These are phyloP conservation scores for Candida khao-thaluensis DNA, from an alignment of 805 yeast genomes.

Conservation along the genomic window DNA sequence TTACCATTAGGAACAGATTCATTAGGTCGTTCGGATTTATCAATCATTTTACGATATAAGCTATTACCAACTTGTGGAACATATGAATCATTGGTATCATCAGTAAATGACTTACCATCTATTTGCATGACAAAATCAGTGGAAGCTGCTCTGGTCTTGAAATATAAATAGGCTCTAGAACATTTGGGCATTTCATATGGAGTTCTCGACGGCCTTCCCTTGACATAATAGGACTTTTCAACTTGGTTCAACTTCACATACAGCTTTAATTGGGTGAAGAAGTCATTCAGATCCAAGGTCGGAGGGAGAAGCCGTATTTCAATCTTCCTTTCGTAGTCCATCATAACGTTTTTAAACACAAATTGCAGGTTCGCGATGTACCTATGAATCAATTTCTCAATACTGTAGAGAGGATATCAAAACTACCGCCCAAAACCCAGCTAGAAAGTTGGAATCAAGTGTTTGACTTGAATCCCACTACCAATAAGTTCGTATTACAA, in stretches of 20 bases:
- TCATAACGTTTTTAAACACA: not conserved
- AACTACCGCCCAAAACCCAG: constrained; percentile 11
- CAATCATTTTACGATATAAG: constrained; percentile 13
- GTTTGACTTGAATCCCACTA: constrained; percentile 16
- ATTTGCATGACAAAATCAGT: constrained; percentile 27
- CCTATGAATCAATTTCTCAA: constrained; percentile 5
- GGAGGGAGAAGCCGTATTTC: constrained; percentile 47
- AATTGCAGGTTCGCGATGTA: constrained; percentile 2
- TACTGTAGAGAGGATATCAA: constrained; percentile 2
- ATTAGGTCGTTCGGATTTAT: not conserved
- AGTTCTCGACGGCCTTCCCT: constrained; percentile 39
- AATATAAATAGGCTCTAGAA: constrained; percentile 43
- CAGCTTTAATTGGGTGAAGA: constrained; percentile 20
- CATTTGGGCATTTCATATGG: constrained; percentile 39
- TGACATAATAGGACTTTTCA: constrained; percentile 33
- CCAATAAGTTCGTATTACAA: constrained; percentile 8
- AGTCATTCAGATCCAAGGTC: constrained; percentile 24
- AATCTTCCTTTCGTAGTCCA: constrained; percentile 9
- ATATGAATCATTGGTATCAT: constrained; percentile 25
- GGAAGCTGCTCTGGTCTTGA: constrained; percentile 27
- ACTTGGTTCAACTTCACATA: constrained; percentile 13
- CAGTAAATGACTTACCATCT: constrained; percentile 25
- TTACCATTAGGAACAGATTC: not conserved
- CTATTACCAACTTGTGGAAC: constrained; percentile 37
- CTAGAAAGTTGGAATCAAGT: constrained; percentile 6